These are phyloP conservation scores for Epicoccum sorghinum DNA, from an alignment of 2,329 filamentous ascomycete species.

Conservation along the genomic window DNA sequence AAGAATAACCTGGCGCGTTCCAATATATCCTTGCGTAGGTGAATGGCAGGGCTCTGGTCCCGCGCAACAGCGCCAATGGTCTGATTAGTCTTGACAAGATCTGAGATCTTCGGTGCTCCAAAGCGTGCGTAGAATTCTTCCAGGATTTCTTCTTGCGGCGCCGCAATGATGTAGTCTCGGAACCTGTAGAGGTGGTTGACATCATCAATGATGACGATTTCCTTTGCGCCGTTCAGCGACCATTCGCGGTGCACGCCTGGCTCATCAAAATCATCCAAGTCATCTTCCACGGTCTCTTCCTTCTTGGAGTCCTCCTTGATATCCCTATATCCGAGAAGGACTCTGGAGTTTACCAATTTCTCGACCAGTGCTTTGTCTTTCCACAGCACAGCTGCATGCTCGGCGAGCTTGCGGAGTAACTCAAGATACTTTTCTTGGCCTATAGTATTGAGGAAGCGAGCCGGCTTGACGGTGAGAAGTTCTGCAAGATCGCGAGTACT, in stretches of 20 bases:
- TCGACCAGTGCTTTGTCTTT: constrained; percentile 79
- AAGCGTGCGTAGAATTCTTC: constrained; percentile 85
- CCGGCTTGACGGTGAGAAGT: constrained; percentile 83
- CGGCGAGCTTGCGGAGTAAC: constrained; percentile 79
- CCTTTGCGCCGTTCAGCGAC: constrained; percentile 74
- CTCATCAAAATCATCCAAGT: constrained; percentile 55
- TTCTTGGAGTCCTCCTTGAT: constrained; percentile 61
- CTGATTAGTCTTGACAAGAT: constrained; percentile 78
- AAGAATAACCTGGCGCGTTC: constrained; percentile 91
- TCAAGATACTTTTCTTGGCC: constrained; percentile 87
- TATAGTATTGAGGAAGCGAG: constrained; percentile 78
- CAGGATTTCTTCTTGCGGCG: constrained; percentile 85
- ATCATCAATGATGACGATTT: constrained; percentile 70
- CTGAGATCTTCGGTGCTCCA: constrained; percentile 77
- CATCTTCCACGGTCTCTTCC: constrained; percentile 44
- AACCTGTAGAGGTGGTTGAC: constrained; percentile 75
- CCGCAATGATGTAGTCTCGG: constrained; percentile 80
- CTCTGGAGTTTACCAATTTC: constrained; percentile 75
- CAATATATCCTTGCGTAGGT: constrained; percentile 78
- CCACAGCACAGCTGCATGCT: constrained; percentile 71
- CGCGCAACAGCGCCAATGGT: constrained; percentile 70
- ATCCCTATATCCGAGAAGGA: constrained; percentile 84
- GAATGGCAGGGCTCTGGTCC: constrained; percentile 71
- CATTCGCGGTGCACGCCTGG: constrained; percentile 68
- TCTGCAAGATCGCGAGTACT: constrained; percentile 84